These are phyloP conservation scores for Xanthoconium stramineum DNA, from an alignment of 768 basidiomycete genomes.

Conservation along the genomic window DNA sequence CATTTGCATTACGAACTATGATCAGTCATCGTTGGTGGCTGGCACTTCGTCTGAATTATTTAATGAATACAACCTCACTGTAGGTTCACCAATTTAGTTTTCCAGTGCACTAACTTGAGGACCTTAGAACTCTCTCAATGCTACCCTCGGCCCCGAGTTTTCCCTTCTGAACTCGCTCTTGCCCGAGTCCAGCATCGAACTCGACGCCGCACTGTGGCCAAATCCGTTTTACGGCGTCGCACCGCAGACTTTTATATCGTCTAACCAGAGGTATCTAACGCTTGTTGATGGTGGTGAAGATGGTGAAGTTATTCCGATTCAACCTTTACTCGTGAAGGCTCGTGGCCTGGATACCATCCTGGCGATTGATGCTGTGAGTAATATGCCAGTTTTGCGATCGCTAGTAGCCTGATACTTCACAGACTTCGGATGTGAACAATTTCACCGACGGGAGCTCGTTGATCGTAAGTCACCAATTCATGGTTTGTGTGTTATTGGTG, in stretches of 20 bases:
- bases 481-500: background rate
- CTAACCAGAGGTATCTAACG: slow-evolving; percentile 30
- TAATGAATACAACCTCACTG: slow-evolving; percentile 28
- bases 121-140: slow-evolving; percentile 11
- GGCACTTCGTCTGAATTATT: slow-evolving; percentile 41
- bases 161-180: slow-evolving; percentile 18
- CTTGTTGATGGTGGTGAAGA: slow-evolving; percentile 43
- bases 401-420: background rate
- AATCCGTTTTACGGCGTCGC: slow-evolving; percentile 39
- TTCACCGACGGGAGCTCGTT: slow-evolving; percentile 26
- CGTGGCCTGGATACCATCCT: slow-evolving; percentile 49
- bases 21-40: slow-evolving; percentile 35
- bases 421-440: slow-evolving; percentile 16
- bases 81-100: slow-evolving; percentile 3
- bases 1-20: slow-evolving; percentile 34
- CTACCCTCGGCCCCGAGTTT: slow-evolving; percentile 10
- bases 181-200: slow-evolving; percentile 25
- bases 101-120: background rate
- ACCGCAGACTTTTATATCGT: slow-evolving; percentile 32
- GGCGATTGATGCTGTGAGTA: slow-evolving; percentile 43
- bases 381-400: background rate
- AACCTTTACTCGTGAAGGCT: slow-evolving; percentile 46
- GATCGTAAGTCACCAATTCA: slow-evolving; percentile 17
- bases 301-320: slow-evolving; percentile 44
- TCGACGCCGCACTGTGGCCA: slow-evolving; percentile 33